Percentiles rank a stretch among this genome's conserved stretches.
phyloP scores from a whole-genome alignment of 805 yeast species.

The Nakazawaea holstii region DNA sequence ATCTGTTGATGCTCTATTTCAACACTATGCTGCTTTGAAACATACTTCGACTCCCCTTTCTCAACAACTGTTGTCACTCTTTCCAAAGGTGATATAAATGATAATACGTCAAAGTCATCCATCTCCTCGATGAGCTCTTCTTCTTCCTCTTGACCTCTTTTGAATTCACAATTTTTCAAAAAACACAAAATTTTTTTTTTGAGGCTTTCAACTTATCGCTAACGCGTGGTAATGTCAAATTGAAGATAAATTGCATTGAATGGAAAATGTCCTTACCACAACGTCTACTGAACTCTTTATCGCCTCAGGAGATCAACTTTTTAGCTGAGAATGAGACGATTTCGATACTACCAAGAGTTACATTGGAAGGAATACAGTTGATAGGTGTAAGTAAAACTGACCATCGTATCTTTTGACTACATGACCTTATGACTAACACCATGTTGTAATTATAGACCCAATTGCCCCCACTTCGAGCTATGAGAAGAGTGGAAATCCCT shows the following conservation, averaged over 20 bases:
- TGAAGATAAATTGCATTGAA: no score
- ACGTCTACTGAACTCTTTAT: slow-evolving; percentile 46
- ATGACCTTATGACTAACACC: not conserved
- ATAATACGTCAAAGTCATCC: slow-evolving; percentile 18
- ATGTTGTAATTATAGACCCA: slow-evolving; percentile 36
- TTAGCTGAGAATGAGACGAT: slow-evolving; percentile 77
- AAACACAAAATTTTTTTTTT: not conserved
- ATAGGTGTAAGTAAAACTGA: slow-evolving; percentile 45
- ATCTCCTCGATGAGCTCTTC: not conserved
- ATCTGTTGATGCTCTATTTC: not conserved
- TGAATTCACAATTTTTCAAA: not conserved
- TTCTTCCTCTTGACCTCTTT: no score
- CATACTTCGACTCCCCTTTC: not conserved
- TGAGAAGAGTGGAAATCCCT: slow-evolving; percentile 68
- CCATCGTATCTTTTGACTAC: not conserved
- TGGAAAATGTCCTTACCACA: slow-evolving; percentile 71
- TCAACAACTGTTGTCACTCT: not conserved
- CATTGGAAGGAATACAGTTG: slow-evolving; percentile 57
- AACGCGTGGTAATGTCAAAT: slow-evolving; percentile 40
- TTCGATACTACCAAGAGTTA: slow-evolving; percentile 72
- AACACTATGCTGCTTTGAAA: not conserved
- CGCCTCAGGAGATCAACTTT: slow-evolving; percentile 77
- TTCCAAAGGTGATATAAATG: slow-evolving; percentile 13
- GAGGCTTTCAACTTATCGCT: not conserved
- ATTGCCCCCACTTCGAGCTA: slow-evolving; percentile 57